Evolutionary conservation across 495 filamentous ascomycete genomes (phyloP).

Genomic region (Hypoxylon fragiforme): DNA sequence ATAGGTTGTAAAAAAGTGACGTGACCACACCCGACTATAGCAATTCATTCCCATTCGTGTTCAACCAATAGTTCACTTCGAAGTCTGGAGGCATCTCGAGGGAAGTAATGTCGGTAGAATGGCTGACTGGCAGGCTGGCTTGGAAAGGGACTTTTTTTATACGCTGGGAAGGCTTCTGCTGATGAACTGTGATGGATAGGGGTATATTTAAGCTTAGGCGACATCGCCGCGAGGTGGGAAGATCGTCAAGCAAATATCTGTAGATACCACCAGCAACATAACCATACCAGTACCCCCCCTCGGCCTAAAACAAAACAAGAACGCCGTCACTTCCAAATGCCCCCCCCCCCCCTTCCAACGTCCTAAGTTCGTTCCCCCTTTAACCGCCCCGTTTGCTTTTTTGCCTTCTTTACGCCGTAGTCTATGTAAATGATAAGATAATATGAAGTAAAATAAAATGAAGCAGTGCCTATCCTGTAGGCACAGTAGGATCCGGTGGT

Average conservation of each 20-base stretch:
- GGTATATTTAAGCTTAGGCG: constrained; percentile 3
- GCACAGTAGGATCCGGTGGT: no score
- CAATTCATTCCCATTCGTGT: constrained; percentile 6
- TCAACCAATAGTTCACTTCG: constrained; percentile 4
- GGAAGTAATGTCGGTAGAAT: constrained; percentile 7
- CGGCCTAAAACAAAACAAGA: no score
- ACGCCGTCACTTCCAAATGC: background rate
- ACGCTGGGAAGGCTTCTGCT: constrained; percentile 3
- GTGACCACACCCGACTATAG: constrained; percentile 14
- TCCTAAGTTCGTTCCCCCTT: no score
- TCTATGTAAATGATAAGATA: no score
- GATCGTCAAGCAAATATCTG: background rate
- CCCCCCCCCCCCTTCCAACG: background rate
- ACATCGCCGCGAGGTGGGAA: background rate
- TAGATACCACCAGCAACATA: background rate
- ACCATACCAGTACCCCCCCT: background rate
- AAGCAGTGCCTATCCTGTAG: no score
- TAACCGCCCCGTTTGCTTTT: no score
- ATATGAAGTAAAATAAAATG: no score
- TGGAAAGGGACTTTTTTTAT: constrained; percentile 4
- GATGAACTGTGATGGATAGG: constrained; percentile 1
- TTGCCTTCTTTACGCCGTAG: no score
- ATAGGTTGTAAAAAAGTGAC: constrained; percentile 42
- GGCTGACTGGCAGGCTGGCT: background rate
- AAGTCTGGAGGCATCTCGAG: background rate